A percentile compares a stretch with the other conserved stretches of the same genome.
Evolutionary conservation across 225 moss, liverwort and hornwort genomes (phyloP).

Genomic region (Asterella californica): DNA sequence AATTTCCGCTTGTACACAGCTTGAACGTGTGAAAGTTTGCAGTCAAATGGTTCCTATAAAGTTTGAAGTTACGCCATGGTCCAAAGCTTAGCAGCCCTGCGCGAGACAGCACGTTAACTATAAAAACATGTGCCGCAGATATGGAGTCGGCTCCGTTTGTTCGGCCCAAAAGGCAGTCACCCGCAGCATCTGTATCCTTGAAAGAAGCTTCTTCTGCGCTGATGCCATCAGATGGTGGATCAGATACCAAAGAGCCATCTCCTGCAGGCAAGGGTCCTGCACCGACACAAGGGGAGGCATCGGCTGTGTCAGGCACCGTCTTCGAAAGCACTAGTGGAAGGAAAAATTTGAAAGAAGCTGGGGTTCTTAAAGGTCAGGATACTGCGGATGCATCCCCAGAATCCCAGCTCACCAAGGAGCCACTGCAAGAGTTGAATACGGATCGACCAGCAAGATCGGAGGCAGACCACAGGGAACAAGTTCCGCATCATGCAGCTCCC

Average conservation of each 20-base stretch:
- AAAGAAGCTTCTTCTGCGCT: slow-evolving; percentile 41
- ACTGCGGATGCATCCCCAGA: slow-evolving; percentile 44
- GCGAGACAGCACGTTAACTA: not conserved
- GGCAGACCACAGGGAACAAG: slow-evolving; percentile 20
- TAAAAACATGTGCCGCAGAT: slow-evolving; percentile 42
- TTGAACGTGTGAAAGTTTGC: too few relatives aligned
- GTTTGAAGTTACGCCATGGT: too few relatives aligned
- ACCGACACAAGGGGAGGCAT: slow-evolving; percentile 20
- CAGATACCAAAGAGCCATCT: slow-evolving; percentile 35
- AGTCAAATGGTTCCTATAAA: too few relatives aligned
- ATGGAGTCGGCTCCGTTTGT: slow-evolving; percentile 72
- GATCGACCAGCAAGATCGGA: slow-evolving; percentile 28
- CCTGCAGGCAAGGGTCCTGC: slow-evolving; percentile 22
- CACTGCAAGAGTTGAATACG: slow-evolving; percentile 26
- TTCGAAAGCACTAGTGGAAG: slow-evolving; percentile 24
- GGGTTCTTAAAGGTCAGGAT: slow-evolving; percentile 14
- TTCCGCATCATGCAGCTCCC: not conserved
- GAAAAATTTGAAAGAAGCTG: slow-evolving; percentile 18
- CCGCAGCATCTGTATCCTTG: slow-evolving; percentile 39
- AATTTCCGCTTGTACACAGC: too few relatives aligned
- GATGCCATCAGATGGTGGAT: slow-evolving; percentile 48
- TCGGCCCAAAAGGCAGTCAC: slow-evolving; percentile 29
- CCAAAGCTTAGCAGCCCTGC: not conserved
- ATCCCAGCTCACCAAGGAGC: slow-evolving; percentile 44
- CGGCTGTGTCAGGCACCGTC: slow-evolving; percentile 20